phyloP scores from a whole-genome alignment of 2,329 filamentous ascomycete genomes.

The Colletotrichum scovillei region DNA sequence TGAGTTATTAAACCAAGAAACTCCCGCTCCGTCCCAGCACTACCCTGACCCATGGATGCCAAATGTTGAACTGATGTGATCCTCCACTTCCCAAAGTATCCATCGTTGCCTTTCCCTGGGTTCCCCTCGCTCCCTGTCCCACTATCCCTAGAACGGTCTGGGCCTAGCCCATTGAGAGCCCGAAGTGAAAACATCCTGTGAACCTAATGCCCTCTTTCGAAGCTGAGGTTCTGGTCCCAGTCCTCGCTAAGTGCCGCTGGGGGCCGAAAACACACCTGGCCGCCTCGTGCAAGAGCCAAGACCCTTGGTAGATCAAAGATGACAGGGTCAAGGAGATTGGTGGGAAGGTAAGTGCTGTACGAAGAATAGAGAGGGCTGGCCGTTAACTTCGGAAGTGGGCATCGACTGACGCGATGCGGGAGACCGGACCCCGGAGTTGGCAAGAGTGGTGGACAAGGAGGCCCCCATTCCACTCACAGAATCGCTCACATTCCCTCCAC shows the following conservation, averaged over 20 bases:
- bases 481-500: slow-evolving; percentile 10
- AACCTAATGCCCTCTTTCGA: slow-evolving; percentile 24
- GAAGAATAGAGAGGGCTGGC: slow-evolving; percentile 2
- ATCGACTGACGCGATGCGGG: slow-evolving; percentile 23
- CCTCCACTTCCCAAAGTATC: not conserved
- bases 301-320: not conserved
- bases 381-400: not conserved
- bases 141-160: slow-evolving; percentile 25
- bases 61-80: slow-evolving; percentile 6
- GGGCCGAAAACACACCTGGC: not conserved
- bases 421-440: not conserved
- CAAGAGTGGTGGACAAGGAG: not conserved
- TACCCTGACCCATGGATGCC: slow-evolving; percentile 28
- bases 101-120: slow-evolving; percentile 13
- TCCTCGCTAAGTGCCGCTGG: not conserved
- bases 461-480: not conserved
- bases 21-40: not conserved
- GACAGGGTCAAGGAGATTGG: not conserved
- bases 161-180: slow-evolving; percentile 7
- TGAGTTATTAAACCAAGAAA: not conserved
- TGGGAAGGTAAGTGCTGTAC: slow-evolving; percentile 14
- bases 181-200: slow-evolving; percentile 13
- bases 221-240: not conserved
- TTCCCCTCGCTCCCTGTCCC: slow-evolving; percentile 18
- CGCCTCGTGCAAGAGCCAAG: not conserved